A percentile compares a stretch with the other conserved stretches of the same genome.
These are phyloP conservation scores for Dothidotthia symphoricarpi DNA, from an alignment of 2,329 filamentous ascomycete genomes.

Conservation along the genomic window DNA sequence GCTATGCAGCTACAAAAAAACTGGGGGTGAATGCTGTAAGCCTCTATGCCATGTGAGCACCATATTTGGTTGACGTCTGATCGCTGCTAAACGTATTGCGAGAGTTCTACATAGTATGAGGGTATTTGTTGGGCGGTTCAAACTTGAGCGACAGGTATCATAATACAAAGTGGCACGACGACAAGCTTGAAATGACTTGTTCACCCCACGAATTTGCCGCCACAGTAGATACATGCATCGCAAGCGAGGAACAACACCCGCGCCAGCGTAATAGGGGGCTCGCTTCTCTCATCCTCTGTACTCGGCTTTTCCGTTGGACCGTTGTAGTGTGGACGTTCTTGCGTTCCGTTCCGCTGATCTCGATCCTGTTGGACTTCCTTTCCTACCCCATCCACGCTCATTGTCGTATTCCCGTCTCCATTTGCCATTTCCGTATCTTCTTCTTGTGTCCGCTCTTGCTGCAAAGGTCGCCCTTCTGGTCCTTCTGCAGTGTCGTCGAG, in stretches of 20 bases:
- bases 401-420: not conserved
- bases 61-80: too few relatives aligned
- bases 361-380: not conserved
- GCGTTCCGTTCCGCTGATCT: not conserved
- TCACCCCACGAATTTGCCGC: constrained; percentile 37
- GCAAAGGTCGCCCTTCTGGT: too few relatives aligned
- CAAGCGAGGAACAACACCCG: constrained; percentile 35
- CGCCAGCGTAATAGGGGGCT: constrained; percentile 23
- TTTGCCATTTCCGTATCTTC: constrained; percentile 1
- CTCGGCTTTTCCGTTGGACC: not conserved
- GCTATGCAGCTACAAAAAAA: too few relatives aligned
- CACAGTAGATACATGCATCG: constrained; percentile 41
- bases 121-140: too few relatives aligned
- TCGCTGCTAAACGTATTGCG: too few relatives aligned
- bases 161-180: too few relatives aligned
- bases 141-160: too few relatives aligned
- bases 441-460: constrained; percentile 1
- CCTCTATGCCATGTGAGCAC: too few relatives aligned
- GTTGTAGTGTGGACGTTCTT: constrained; percentile 1
- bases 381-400: too few relatives aligned
- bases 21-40: too few relatives aligned
- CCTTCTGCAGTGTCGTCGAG: constrained; percentile 1
- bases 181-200: not conserved
- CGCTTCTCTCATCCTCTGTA: not conserved
- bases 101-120: too few relatives aligned